These are phyloP conservation scores for Pseudocercospora macadamiae DNA, from an alignment of 2,329 filamentous ascomycete genomes.

Conservation along the genomic window DNA sequence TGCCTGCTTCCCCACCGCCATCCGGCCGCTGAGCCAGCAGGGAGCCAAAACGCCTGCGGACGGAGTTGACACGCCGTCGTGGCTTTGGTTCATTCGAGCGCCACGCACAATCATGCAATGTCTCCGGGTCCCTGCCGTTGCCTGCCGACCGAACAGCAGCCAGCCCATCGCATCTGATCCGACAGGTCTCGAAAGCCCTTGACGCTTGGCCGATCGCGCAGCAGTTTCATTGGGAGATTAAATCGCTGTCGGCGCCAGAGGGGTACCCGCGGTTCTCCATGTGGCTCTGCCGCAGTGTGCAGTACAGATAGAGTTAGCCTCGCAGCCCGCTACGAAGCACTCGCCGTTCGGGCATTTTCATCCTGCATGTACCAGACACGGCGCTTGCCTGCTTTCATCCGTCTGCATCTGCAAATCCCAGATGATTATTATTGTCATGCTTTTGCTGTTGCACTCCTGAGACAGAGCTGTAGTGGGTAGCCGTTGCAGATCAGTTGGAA, in stretches of 20 bases:
- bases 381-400: neutral
- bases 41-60: neutral
- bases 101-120: neutral
- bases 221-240: conserved; percentile 5
- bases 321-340: neutral
- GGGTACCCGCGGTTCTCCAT: neutral
- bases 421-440: neutral
- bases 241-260: neutral
- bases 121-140: neutral
- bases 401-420: conserved; percentile 1
- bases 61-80: conserved; percentile 15
- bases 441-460: conserved; percentile 6
- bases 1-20: neutral
- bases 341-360: neutral
- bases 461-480: neutral
- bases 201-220: neutral
- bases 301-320: conserved; percentile 3
- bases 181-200: neutral
- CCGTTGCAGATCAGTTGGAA: conserved; percentile 2
- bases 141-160: conserved; percentile 1
- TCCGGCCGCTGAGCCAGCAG: neutral
- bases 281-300: neutral
- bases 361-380: neutral
- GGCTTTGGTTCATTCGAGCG: conserved; percentile 5
- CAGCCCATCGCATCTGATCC: conserved; percentile 3